These are phyloP conservation scores for Globisporangium iwayamae DNA, from an alignment of 352 stramenopile genomes.

Conservation along the genomic window DNA sequence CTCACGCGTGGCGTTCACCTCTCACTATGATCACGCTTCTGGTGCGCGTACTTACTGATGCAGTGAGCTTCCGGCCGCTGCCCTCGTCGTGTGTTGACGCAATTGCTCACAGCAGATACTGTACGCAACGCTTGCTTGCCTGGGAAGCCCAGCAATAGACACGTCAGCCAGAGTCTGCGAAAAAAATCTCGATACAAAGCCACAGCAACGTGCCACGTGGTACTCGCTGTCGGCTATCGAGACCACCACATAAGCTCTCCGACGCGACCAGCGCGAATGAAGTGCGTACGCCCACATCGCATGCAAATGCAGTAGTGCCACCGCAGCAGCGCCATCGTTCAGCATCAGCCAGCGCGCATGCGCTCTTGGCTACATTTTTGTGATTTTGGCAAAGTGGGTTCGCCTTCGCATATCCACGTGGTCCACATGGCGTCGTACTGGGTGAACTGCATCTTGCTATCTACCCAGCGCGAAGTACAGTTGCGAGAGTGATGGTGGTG, in stretches of 20 bases:
- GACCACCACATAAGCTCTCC: background rate
- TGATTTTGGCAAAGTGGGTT: constrained; percentile 7
- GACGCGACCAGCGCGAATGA: background rate
- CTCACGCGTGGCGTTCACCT: too few species aligned
- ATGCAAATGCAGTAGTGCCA: background rate
- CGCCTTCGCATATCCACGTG: constrained; percentile 7
- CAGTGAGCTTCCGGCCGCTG: too few species aligned
- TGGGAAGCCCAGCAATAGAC: too few species aligned
- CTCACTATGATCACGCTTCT: too few species aligned
- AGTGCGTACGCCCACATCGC: background rate
- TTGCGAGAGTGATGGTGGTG: constrained; percentile 6
- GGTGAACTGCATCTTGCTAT: background rate
- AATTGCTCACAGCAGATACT: too few species aligned
- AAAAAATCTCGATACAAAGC: background rate
- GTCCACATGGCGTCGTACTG: constrained; percentile 6
- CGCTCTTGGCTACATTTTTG: constrained; percentile 5
- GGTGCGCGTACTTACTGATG: too few species aligned
- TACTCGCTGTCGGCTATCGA: background rate
- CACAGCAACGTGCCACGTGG: background rate
- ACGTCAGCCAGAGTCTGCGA: too few species aligned
- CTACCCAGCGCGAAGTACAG: background rate
- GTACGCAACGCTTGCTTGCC: too few species aligned
- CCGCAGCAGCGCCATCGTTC: background rate
- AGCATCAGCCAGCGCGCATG: background rate
- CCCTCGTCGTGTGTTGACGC: too few species aligned